Evolutionary conservation across 164 flowering plant genomes (phyloP).

Genomic region (Stephania japonica): DNA sequence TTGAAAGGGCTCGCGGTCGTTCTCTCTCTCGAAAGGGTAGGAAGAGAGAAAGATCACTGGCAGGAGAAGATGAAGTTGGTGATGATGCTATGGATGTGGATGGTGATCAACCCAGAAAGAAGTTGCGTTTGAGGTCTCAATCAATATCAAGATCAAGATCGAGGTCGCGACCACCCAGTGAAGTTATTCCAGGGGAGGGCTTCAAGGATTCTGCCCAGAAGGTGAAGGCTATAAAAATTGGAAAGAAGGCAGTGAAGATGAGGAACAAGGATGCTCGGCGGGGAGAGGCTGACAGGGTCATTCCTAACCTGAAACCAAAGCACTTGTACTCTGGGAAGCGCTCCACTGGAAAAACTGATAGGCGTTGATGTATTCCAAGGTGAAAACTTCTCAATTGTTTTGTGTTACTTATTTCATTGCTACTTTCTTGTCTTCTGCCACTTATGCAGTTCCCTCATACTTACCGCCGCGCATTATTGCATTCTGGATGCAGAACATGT

Average conservation of each 20-base stretch:
- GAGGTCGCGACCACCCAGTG: constrained; percentile 57
- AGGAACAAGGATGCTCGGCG: constrained; percentile 80
- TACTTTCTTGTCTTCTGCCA: neutral
- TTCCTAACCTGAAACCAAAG: constrained; percentile 74
- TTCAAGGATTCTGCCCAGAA: constrained; percentile 63
- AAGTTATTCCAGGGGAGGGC: constrained; percentile 77
- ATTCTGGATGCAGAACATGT: too few relatives aligned
- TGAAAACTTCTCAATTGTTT: neutral
- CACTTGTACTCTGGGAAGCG: constrained; percentile 85
- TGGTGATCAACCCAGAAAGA: constrained; percentile 44
- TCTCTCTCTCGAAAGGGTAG: constrained; percentile 49
- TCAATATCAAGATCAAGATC: constrained; percentile 50
- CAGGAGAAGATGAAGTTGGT: constrained; percentile 26
- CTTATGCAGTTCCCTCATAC: neutral
- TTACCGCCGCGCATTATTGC: neutral
- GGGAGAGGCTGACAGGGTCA: constrained; percentile 92
- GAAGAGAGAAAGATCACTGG: constrained; percentile 71
- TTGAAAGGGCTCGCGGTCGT: constrained; percentile 58
- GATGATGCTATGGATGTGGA: constrained; percentile 51
- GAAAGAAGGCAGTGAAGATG: constrained; percentile 42
- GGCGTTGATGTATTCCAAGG: constrained; percentile 36
- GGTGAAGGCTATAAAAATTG: constrained; percentile 45
- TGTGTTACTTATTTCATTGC: neutral
- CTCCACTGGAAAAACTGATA: constrained; percentile 57
- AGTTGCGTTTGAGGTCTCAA: constrained; percentile 32